These are phyloP conservation scores for Pichia membranifaciens DNA, from an alignment of 805 yeast genomes.

Conservation along the genomic window DNA sequence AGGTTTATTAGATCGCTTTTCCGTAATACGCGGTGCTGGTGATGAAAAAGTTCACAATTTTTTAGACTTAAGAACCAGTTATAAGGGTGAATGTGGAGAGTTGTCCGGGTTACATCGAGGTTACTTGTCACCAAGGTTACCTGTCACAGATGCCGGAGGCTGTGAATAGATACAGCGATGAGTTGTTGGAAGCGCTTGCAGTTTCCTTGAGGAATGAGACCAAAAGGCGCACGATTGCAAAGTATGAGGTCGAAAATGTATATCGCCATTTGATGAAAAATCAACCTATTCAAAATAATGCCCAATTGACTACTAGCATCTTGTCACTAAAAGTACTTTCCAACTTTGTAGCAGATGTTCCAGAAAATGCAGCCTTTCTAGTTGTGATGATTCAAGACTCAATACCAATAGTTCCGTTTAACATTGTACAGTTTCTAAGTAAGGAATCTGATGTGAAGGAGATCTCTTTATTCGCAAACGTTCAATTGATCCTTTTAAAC, in stretches of 20 bases:
- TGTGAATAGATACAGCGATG: background rate
- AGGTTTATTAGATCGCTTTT: no score
- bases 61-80: no score
- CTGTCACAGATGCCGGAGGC: no score
- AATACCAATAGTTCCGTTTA: background rate
- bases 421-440: background rate
- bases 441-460: background rate
- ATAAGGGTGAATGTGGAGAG: no score
- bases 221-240: constrained; percentile 2
- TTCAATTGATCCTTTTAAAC: constrained; percentile 8
- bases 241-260: background rate
- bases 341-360: constrained; percentile 17
- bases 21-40: no score
- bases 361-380: constrained; percentile 8
- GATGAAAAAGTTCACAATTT: no score
- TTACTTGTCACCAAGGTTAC: no score
- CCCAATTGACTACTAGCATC: background rate
- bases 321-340: constrained; percentile 11
- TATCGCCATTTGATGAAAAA: background rate
- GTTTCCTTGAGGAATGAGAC: constrained; percentile 5
- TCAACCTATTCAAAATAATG: background rate
- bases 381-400: background rate
- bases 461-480: background rate
- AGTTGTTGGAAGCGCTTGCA: constrained; percentile 4
- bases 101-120: no score